Evolutionary conservation across 2,329 filamentous ascomycete genomes (phyloP).

Genomic region (Lachnellula suecica): DNA sequence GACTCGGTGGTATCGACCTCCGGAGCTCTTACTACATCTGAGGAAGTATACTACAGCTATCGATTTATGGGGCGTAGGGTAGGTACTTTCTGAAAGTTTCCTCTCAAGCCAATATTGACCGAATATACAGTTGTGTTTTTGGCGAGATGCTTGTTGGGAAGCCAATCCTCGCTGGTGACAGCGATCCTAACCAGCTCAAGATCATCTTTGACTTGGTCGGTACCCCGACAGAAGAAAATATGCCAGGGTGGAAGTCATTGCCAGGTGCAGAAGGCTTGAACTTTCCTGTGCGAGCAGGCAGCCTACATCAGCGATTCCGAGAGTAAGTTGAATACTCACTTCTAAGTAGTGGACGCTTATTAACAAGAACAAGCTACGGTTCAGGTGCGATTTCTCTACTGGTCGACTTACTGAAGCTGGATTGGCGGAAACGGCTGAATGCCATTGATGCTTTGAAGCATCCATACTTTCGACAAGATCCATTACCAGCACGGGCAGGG

Average conservation of each 20-base stretch:
- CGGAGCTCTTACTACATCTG: conserved; percentile 85
- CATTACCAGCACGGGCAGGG: conserved; percentile 76
- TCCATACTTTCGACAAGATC: conserved; percentile 80
- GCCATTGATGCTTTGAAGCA: conserved; percentile 92
- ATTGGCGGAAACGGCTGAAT: conserved; percentile 87
- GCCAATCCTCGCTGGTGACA: conserved; percentile 87
- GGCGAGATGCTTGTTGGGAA: conserved; percentile 96
- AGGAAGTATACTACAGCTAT: conserved; percentile 95
- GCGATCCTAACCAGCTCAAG: conserved; percentile 84
- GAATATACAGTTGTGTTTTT: conserved; percentile 77
- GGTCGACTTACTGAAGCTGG: conserved; percentile 78
- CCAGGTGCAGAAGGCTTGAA: conserved; percentile 77
- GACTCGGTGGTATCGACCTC: conserved; percentile 94
- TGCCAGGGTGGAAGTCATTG: conserved; percentile 86
- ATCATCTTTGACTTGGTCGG: conserved; percentile 94
- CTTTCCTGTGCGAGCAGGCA: conserved; percentile 60
- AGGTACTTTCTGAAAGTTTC: conserved; percentile 38
- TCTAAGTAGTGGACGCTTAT: conserved; percentile 17
- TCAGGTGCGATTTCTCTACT: conserved; percentile 76
- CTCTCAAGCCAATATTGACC: conserved; percentile 19
- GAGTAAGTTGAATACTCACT: conserved; percentile 48
- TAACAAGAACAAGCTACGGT: conserved; percentile 50
- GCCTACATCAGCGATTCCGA: conserved; percentile 71
- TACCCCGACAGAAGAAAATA: conserved; percentile 82
- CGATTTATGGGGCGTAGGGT: conserved; percentile 98